Conservation (phyloP, 2,329 filamentous ascomycete species). For the Herpomyces periplanetae region DNA sequence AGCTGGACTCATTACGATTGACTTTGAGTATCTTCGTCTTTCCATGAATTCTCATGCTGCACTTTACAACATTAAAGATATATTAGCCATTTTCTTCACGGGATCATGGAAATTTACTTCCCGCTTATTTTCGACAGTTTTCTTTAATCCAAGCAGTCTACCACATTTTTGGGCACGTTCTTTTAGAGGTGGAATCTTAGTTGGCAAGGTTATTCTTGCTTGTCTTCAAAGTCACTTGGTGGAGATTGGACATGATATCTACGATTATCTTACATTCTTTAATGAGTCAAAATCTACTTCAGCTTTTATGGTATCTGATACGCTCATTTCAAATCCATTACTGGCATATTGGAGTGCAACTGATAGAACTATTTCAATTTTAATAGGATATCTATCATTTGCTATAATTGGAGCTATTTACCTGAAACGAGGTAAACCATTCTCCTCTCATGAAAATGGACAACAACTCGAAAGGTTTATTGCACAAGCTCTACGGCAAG, state of each 20-base stretch:
- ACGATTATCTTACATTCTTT: no score
- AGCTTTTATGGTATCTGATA: no score
- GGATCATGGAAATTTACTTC: slow-evolving; percentile 1
- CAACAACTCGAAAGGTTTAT: slow-evolving; percentile 27
- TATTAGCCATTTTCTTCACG: slow-evolving; percentile 2
- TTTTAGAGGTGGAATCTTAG: no score
- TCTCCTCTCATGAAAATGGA: slow-evolving; percentile 16
- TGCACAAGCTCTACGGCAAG: slow-evolving; percentile 53
- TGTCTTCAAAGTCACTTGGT: no score
- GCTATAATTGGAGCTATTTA: slow-evolving; percentile 37
- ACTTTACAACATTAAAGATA: slow-evolving; percentile 6
- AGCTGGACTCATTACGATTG: slow-evolving; percentile 5
- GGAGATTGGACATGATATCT: no score
- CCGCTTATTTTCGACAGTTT: slow-evolving; percentile 1
- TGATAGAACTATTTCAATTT: slow-evolving; percentile 27
- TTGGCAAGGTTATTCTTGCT: no score
- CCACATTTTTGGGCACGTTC: no score
- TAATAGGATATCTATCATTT: slow-evolving; percentile 41
- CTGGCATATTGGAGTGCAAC: slow-evolving; percentile 12
- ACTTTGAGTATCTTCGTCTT: slow-evolving; percentile 7
- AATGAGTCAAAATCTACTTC: no score
- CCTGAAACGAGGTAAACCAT: slow-evolving; percentile 25
- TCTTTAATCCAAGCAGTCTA: neutral
- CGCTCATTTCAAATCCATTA: no score
- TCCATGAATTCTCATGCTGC: slow-evolving; percentile 8